These are phyloP conservation scores for Plasmopara viticola DNA, from an alignment of 352 stramenopile species.

Conservation along the genomic window DNA sequence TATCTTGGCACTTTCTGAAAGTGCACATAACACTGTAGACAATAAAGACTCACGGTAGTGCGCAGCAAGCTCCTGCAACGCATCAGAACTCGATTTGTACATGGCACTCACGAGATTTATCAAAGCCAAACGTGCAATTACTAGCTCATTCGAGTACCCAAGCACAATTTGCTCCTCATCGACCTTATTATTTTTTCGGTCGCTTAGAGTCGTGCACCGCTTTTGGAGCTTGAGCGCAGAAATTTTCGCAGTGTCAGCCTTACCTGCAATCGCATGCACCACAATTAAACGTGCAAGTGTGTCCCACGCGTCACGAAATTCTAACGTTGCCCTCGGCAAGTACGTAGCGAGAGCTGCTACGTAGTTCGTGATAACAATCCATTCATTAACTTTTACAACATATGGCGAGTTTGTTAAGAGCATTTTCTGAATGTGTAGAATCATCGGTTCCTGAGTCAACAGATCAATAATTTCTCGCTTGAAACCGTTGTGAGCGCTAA, in stretches of 20 bases:
- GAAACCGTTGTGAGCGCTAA: not conserved
- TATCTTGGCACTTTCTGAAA: constrained; percentile 47
- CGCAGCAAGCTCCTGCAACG: constrained; percentile 41
- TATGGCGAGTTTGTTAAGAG: constrained; percentile 26
- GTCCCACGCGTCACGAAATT: constrained; percentile 51
- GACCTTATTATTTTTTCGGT: constrained; percentile 18
- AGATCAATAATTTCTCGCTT: constrained; percentile 23
- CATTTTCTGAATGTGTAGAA: constrained; percentile 28
- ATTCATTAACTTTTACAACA: constrained; percentile 35
- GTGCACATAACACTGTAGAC: constrained; percentile 39
- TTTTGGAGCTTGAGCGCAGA: constrained; percentile 47
- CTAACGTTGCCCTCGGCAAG: constrained; percentile 13
- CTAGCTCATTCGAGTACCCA: constrained; percentile 35
- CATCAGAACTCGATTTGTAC: constrained; percentile 30
- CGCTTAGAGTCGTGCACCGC: constrained; percentile 27
- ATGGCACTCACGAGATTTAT: constrained; percentile 45
- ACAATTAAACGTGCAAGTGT: constrained; percentile 41
- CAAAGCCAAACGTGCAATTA: constrained; percentile 33
- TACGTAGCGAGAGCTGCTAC: constrained; percentile 24
- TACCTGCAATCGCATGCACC: constrained; percentile 52
- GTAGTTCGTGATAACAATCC: constrained; percentile 37
- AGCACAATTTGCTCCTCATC: constrained; percentile 41
- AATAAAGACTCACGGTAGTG: constrained; percentile 65
- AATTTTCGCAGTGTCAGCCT: constrained; percentile 47
- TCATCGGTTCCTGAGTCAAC: constrained; percentile 21